Evolutionary conservation across 176 grass and related monocot species (phyloP), one percentile per base, ranked within the genome.

Genomic region (Urochloa ruziziensis): DNA sequence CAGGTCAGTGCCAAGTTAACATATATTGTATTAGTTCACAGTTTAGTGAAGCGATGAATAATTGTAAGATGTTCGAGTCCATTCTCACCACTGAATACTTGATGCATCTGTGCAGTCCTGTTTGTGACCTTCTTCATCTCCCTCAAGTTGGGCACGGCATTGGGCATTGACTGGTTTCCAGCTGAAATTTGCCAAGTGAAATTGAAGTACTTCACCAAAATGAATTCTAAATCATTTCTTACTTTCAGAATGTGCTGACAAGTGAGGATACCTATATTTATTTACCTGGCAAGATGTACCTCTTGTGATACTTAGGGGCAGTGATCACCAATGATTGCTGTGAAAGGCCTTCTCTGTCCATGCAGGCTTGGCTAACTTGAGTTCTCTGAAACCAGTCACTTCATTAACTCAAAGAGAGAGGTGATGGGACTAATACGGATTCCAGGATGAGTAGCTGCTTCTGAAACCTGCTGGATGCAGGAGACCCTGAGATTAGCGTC

Each of bases 281-380:
- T n/a, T 51, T 84, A 90, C 96, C 89, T 81, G 82, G 89, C 64
- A 99, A 89, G 62, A 89, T 86, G 73, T 99, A 99, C 78, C 85
- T 87, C 90, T 90, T 99, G 69, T 99, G 88, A 69, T 94, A 99
- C 39, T 90, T 95, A 2, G 96, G 96, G 51, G 83, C 83, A 62
- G 91, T 92, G 75, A 99, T 95, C 67, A 94, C 43, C 32, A 93
- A 87, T 9, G 96, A 89, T 70, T 99, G 96, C 77, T 99, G 93
- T 33, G 83, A 63, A 62, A 99, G 77, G n/a, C 96, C 96, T 94
- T 99, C 91, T 35, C 63, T 67, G 74, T 94, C 90, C 67, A 92
- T 83, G 60, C 84, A 82, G 27, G 79, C 77, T 87, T 96, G 91
- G 62, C 87, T 89, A 34, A 35, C 66, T 73, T 85, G 80, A 81